Evolutionary conservation across 2,329 filamentous ascomycete species (phyloP), one percentile per base, ranked within the genome.

Genomic region (Diaporthe longicolla): DNA sequence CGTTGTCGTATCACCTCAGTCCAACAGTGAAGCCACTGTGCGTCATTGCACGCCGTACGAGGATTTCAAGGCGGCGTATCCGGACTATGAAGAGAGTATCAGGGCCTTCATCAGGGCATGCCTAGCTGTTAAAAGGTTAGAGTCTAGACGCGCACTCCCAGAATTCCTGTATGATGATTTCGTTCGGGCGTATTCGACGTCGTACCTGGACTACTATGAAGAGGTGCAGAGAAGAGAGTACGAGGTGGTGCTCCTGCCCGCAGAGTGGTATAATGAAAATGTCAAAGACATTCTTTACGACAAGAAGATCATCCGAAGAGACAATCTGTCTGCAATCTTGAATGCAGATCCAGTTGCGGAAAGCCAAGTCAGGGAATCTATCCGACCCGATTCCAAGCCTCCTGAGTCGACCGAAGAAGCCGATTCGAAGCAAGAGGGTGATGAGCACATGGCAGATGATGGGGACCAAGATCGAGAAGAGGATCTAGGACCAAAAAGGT

Each of bases 111-210:
- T 83, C 21, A 79, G 63, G 4, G 79, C 81, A 9, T 82, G 81
- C 58, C 76, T 79, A 57, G 80, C 79, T 57, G 78, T 82, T n/a
- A 75, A 80, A 63, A 71, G 73, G 15, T 76, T 80, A 48, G 70
- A 78, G 48, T 77, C 75, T 45, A 77, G 76, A 54, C 68, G 71
- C 37, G 69, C 77, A 79, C 73, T 81, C 76, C 58, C 79, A 78
- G 57, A 80, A 73, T 65, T 76, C n/a, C 73, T 82, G 13, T 82
- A 82, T 66, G 82, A 83, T 35, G 82, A 83, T 55, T 83, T 82
- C 54, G 80, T 83, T 50, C 78, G 82, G 58, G 81, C 79, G 29
- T 81, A 81, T 77, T 74, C 77, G 9, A 78, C 82, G 61, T 79
- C 77, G 21, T 83, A 82, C 57, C 24, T 81, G 2, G 75, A 78